A percentile compares a stretch with the other conserved stretches of the same genome.
These are phyloP conservation scores for Fusarium temperatum DNA, from an alignment of 2,329 filamentous ascomycete species.

Conservation along the genomic window DNA sequence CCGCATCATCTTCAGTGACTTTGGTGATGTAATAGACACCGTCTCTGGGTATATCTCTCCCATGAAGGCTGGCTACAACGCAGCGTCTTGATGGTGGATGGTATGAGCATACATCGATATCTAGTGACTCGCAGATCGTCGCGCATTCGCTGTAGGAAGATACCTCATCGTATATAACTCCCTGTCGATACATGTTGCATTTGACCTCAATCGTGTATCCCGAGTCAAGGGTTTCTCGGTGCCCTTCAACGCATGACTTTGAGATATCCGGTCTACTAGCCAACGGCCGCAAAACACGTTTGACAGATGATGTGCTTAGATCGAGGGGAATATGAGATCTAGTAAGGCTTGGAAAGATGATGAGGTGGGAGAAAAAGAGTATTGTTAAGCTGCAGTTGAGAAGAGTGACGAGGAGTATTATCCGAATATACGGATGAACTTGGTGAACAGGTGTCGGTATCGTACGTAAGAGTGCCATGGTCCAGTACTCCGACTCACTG, in stretches of 20 bases:
- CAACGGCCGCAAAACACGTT: background rate
- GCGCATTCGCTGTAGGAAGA: background rate
- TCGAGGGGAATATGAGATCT: rapidly evolving
- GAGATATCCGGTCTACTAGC: background rate
- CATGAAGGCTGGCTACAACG: background rate
- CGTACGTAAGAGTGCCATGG: background rate
- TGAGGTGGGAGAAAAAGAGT: background rate
- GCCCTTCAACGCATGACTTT: background rate
- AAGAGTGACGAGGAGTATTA: background rate
- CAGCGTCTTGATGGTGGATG: background rate
- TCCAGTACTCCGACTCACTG: no score
- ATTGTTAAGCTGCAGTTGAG: background rate
- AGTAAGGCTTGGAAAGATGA: rapidly evolving
- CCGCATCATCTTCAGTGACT: rapidly evolving
- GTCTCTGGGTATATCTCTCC: background rate
- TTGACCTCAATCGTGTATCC: background rate
- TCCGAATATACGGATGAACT: background rate
- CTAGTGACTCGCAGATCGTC: background rate
- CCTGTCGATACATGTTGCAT: background rate
- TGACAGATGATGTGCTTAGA: background rate
- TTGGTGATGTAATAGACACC: background rate
- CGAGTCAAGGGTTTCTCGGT: background rate
- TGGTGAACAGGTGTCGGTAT: background rate
- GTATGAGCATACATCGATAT: background rate
- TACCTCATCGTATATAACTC: background rate